Conservation (phyloP, 495 filamentous ascomycete genomes). For the Cenococcum geophilum region DNA sequence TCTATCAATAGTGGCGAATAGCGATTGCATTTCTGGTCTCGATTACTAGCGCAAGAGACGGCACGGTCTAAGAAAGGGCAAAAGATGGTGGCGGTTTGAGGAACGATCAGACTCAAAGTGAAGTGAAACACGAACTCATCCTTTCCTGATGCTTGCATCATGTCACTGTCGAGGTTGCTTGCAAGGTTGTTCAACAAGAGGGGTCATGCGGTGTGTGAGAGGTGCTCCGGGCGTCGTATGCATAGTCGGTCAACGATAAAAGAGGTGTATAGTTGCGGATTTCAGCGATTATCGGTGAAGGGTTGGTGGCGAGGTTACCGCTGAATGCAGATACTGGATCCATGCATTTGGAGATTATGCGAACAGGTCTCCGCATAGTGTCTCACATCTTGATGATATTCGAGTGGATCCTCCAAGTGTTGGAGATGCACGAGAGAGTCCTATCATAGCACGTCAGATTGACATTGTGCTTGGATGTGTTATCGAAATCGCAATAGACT, state of each 20-base stretch:
- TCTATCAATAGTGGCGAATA: background rate
- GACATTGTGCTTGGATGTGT: too few species aligned
- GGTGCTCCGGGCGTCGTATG: background rate
- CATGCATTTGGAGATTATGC: background rate
- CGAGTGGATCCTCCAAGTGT: background rate
- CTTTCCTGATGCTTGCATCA: background rate
- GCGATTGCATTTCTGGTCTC: background rate
- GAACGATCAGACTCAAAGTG: background rate
- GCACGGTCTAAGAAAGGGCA: too few species aligned
- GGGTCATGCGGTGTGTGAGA: background rate
- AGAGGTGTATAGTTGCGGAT: background rate
- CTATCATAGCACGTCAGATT: too few species aligned
- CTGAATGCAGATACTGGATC: background rate
- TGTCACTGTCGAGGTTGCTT: background rate
- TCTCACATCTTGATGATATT: background rate
- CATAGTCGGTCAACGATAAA: background rate
- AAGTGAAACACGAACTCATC: background rate
- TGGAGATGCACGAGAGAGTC: too few species aligned
- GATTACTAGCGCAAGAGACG: background rate
- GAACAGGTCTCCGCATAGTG: background rate
- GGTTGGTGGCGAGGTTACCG: background rate
- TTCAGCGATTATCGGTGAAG: background rate
- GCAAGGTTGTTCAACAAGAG: background rate
- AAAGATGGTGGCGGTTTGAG: too few species aligned
- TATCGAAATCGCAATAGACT: too few species aligned